Evolutionary conservation across 1,284 basidiomycete genomes (phyloP).

Genomic region (Pseudozyma sp.): DNA sequence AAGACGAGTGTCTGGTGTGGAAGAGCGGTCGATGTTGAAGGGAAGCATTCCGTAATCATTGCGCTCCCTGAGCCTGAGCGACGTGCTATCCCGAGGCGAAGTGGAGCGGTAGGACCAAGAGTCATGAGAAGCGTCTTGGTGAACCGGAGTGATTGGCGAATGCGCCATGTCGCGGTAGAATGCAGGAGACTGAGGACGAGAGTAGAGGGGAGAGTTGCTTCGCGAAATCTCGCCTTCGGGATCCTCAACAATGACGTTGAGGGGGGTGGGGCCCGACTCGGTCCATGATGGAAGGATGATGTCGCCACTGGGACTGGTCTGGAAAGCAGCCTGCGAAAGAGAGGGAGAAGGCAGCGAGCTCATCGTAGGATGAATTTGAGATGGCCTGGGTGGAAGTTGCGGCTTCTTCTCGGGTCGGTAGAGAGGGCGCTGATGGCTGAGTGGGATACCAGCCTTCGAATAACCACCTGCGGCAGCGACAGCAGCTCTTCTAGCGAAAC

Average conservation of each 20-base stretch:
- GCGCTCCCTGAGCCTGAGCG: slow-evolving; percentile 40
- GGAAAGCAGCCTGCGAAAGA: slow-evolving; percentile 12
- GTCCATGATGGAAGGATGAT: slow-evolving; percentile 51
- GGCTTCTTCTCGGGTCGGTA: slow-evolving; percentile 40
- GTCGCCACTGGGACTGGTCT: slow-evolving; percentile 39
- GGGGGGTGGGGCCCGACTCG: slow-evolving; percentile 39
- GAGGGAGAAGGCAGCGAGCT: slow-evolving; percentile 12
- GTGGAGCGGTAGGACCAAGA: slow-evolving; percentile 25
- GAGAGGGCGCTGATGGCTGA: slow-evolving; percentile 45
- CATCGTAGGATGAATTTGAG: slow-evolving; percentile 28
- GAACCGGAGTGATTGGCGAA: slow-evolving; percentile 10
- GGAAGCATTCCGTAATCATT: slow-evolving; percentile 30
- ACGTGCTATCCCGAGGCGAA: slow-evolving; percentile 26
- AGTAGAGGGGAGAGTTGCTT: slow-evolving; percentile 21
- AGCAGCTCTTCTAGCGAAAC: slow-evolving; percentile 43
- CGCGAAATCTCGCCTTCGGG: slow-evolving; percentile 33
- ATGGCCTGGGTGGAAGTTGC: slow-evolving; percentile 38
- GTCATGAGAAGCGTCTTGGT: slow-evolving; percentile 2
- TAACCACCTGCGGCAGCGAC: slow-evolving; percentile 42
- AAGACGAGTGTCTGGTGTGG: slow-evolving; percentile 48
- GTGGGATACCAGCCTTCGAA: slow-evolving; percentile 35
- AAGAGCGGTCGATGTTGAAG: slow-evolving; percentile 44
- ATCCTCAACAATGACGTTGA: slow-evolving; percentile 51
- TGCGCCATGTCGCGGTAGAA: slow-evolving; percentile 11
- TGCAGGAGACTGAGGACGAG: slow-evolving; percentile 22